phyloP scores from a whole-genome alignment of 495 filamentous ascomycete species.

The Daldinia decipiens region DNA sequence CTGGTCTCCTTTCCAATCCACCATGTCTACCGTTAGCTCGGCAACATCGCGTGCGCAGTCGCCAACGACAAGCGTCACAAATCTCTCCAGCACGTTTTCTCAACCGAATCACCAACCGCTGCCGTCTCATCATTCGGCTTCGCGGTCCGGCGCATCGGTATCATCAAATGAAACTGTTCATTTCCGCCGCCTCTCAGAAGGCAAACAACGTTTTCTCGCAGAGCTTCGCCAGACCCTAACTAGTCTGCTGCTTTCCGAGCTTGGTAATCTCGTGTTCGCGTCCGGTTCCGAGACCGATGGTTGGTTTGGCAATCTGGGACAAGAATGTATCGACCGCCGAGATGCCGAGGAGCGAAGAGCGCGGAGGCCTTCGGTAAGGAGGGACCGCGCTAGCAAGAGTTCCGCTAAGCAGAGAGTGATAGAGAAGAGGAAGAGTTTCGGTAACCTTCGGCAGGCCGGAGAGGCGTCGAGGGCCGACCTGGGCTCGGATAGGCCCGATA shows the following conservation, averaged over 20 bases:
- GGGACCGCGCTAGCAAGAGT: conserved; percentile 50
- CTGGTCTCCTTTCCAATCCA: conserved; percentile 83
- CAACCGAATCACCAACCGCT: conserved; percentile 53
- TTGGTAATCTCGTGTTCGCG: conserved; percentile 84
- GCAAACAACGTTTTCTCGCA: conserved; percentile 72
- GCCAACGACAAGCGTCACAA: conserved; percentile 64
- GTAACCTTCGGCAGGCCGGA: conserved; percentile 58
- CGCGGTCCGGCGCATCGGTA: conserved; percentile 63
- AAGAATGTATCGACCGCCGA: conserved; percentile 79
- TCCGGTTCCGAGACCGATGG: conserved; percentile 91
- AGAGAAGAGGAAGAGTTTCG: conserved; percentile 68
- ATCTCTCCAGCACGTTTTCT: conserved; percentile 58
- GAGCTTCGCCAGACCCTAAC: conserved; percentile 82
- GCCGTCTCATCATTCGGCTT: conserved; percentile 53
- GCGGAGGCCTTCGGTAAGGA: conserved; percentile 52
- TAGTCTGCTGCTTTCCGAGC: conserved; percentile 87
- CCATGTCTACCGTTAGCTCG: conserved; percentile 68
- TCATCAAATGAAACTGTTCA: conserved; percentile 69
- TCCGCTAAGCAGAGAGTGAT: conserved; percentile 63
- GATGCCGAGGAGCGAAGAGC: conserved; percentile 68
- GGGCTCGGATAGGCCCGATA: conserved; percentile 45
- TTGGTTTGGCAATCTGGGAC: conserved; percentile 83
- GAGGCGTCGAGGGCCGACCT: conserved; percentile 49
- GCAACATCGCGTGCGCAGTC: conserved; percentile 66
- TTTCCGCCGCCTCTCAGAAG: conserved; percentile 62